phyloP scores from a whole-genome alignment of 176 grass and related monocot genomes.

The Aegilops sharonensis region DNA sequence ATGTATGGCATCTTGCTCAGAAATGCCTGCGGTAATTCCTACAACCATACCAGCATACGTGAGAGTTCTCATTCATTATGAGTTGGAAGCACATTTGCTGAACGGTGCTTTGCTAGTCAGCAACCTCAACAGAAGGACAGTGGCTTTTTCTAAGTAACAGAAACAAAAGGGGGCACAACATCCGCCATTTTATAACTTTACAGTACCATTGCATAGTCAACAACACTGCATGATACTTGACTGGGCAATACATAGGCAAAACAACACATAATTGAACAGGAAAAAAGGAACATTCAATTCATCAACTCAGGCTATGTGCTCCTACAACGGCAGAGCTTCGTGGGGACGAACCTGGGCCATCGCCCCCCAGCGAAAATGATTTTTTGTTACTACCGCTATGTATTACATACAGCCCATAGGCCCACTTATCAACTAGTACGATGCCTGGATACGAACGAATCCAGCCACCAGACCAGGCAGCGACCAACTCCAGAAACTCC shows the following conservation, averaged over 20 bases:
- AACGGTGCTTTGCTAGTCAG: neutral
- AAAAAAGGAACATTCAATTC: slow-evolving; percentile 19
- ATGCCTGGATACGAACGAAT: too few relatives aligned
- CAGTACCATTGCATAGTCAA: neutral
- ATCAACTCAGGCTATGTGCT: slow-evolving; percentile 3
- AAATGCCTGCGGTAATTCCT: slow-evolving; percentile 80
- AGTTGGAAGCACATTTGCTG: neutral
- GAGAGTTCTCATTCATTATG: neutral
- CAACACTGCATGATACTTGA: neutral
- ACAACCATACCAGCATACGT: slow-evolving; percentile 26
- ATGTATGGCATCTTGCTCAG: slow-evolving; percentile 84
- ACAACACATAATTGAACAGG: neutral
- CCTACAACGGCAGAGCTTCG: neutral
- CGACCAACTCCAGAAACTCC: too few relatives aligned
- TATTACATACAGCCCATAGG: too few relatives aligned
- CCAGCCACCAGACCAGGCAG: too few relatives aligned
- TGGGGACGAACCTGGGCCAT: too few relatives aligned
- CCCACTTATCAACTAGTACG: too few relatives aligned
- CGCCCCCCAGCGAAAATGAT: too few relatives aligned
- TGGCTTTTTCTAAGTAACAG: neutral
- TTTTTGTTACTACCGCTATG: too few relatives aligned
- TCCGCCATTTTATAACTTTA: neutral
- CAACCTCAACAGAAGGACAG: neutral
- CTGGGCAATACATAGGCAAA: neutral
- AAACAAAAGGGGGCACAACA: neutral